These are phyloP conservation scores for Brassica incana DNA, from an alignment of 345 rosid genomes.

Conservation along the genomic window DNA sequence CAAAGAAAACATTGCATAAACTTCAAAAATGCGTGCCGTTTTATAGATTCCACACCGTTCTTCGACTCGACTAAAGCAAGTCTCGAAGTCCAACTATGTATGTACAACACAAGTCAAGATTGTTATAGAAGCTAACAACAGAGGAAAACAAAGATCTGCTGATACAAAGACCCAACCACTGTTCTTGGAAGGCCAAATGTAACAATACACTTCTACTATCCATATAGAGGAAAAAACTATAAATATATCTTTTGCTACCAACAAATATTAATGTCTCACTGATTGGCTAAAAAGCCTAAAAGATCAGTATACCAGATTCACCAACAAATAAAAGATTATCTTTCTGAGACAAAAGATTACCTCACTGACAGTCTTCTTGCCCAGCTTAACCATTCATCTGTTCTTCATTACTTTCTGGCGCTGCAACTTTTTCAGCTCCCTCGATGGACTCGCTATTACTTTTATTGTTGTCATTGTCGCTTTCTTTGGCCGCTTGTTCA, in stretches of 20 bases:
- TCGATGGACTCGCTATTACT: slow-evolving; percentile 21
- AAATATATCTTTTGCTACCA: slow-evolving; percentile 29
- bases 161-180: slow-evolving; percentile 31
- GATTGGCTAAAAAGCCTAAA: slow-evolving; percentile 30
- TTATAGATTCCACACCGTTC: neutral
- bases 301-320: slow-evolving; percentile 13
- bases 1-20: neutral
- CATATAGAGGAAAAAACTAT: neutral
- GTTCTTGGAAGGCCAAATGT: slow-evolving; percentile 34
- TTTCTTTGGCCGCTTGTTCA: slow-evolving; percentile 41
- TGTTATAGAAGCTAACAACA: slow-evolving; percentile 5
- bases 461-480: slow-evolving; percentile 18
- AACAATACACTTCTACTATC: slow-evolving; percentile 27
- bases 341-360: slow-evolving; percentile 40
- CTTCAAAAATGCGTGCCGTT: slow-evolving; percentile 16
- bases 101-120: slow-evolving; percentile 17
- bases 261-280: slow-evolving; percentile 40
- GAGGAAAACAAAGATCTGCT: slow-evolving; percentile 1
- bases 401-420: slow-evolving; percentile 21
- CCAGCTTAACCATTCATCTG: slow-evolving; percentile 12
- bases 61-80: neutral
- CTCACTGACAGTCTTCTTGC: slow-evolving; percentile 42
- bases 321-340: slow-evolving; percentile 16
- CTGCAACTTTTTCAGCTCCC: slow-evolving; percentile 28
- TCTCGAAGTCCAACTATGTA: slow-evolving; percentile 9